Evolutionary conservation across 1,284 basidiomycete species (phyloP).

Genomic region (Pseudozyma hubeiensis): DNA sequence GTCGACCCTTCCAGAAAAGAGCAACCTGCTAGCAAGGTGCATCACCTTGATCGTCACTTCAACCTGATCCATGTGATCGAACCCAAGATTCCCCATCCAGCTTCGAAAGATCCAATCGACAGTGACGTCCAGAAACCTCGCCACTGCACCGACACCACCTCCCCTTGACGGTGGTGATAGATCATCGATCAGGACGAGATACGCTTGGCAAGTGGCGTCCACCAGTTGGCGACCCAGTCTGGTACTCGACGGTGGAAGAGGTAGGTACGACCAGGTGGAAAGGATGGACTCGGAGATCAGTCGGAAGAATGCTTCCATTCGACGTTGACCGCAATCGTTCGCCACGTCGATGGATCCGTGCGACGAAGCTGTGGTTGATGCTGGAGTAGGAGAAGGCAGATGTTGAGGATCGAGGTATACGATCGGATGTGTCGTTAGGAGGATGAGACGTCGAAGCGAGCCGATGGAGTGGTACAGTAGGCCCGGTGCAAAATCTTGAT

Average conservation of each 20-base stretch:
- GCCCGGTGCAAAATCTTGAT: conserved; percentile 15
- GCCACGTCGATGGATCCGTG: not conserved
- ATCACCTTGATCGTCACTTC: not conserved
- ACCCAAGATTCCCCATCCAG: conserved; percentile 15
- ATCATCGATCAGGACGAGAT: conserved; percentile 12
- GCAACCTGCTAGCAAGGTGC: conserved; percentile 4
- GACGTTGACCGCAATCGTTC: conserved; percentile 24
- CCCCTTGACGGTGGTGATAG: not conserved
- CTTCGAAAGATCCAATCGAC: conserved; percentile 33
- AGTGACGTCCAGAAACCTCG: conserved; percentile 26
- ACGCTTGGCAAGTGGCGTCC: conserved; percentile 21
- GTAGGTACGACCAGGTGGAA: conserved; percentile 42
- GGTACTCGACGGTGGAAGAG: conserved; percentile 28
- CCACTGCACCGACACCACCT: conserved; percentile 1
- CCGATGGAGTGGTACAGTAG: conserved; percentile 21
- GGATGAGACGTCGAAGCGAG: conserved; percentile 26
- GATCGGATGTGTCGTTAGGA: conserved; percentile 34
- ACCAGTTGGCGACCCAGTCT: conserved; percentile 11
- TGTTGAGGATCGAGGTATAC: not conserved
- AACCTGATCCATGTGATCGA: conserved; percentile 19
- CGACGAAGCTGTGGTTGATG: not conserved
- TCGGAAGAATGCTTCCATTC: conserved; percentile 21
- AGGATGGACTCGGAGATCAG: conserved; percentile 30
- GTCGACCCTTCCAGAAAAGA: not conserved
- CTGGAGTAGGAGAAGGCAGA: not conserved